A percentile compares a stretch with the other conserved stretches of the same genome.
These are phyloP conservation scores for Excoecaria agallocha DNA, from an alignment of 345 rosid species.

Conservation along the genomic window DNA sequence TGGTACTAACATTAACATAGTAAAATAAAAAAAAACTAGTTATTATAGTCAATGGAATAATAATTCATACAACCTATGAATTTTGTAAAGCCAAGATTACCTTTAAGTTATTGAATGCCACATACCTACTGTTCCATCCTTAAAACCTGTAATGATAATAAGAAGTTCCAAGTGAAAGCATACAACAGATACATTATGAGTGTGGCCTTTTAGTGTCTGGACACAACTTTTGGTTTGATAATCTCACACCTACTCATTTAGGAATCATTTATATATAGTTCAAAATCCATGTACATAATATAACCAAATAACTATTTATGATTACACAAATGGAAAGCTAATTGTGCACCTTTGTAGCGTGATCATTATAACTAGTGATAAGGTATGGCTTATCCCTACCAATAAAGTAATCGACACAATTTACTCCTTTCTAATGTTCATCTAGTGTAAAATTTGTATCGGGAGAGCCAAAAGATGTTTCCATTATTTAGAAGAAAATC, in stretches of 20 bases:
- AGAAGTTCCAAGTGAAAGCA: conserved; percentile 85
- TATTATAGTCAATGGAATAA: background rate
- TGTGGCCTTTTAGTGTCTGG: conserved; percentile 76
- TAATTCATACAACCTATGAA: background rate
- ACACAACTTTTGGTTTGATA: conserved; percentile 80
- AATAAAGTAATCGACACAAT: too few species aligned
- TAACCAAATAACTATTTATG: background rate
- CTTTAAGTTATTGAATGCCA: conserved; percentile 86
- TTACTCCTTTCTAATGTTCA: conserved; percentile 94
- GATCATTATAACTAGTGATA: conserved; percentile 88
- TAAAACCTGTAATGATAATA: conserved; percentile 74
- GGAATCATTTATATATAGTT: background rate
- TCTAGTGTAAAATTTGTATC: conserved; percentile 92
- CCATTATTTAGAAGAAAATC: conserved; percentile 55
- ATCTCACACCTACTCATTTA: conserved; percentile 66
- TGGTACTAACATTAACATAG: background rate
- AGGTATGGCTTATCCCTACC: conserved; percentile 92
- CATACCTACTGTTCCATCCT: conserved; percentile 76
- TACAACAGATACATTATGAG: conserved; percentile 84
- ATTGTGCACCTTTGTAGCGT: conserved; percentile 75
- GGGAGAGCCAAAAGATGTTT: conserved; percentile 94
- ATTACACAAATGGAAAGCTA: background rate
- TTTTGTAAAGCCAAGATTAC: conserved; percentile 25
- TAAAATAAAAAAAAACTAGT: background rate
- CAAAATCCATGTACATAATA: conserved; percentile 4